Evolutionary conservation across 2,329 filamentous ascomycete genomes (phyloP).

Genomic region (Aspergillus terreus): DNA sequence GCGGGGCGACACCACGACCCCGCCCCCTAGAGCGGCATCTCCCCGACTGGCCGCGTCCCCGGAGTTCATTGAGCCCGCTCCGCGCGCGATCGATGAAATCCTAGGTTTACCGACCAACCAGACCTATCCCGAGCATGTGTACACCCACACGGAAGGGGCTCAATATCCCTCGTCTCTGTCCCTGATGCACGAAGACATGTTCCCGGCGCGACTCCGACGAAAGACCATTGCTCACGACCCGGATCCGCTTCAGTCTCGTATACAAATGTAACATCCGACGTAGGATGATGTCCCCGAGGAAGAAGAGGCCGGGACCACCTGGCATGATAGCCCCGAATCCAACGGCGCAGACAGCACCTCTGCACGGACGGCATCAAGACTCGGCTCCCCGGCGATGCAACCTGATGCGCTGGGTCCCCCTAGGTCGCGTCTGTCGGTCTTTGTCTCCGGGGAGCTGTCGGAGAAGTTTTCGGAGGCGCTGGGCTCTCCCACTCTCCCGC

Average conservation of each 20-base stretch:
- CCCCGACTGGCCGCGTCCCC: slow-evolving; percentile 29
- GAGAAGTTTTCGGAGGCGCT: slow-evolving; percentile 45
- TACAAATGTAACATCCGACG: slow-evolving; percentile 35
- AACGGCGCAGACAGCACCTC: slow-evolving; percentile 12
- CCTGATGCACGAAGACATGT: slow-evolving; percentile 27
- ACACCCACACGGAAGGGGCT: slow-evolving; percentile 18
- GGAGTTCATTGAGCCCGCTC: slow-evolving; percentile 32
- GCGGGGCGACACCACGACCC: slow-evolving; percentile 36
- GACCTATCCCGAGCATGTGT: slow-evolving; percentile 29
- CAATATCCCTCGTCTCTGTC: slow-evolving; percentile 11
- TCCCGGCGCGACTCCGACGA: slow-evolving; percentile 30
- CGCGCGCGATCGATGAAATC: slow-evolving; percentile 39
- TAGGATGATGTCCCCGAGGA: slow-evolving; percentile 47
- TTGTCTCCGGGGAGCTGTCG: slow-evolving; percentile 29
- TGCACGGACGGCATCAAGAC: slow-evolving; percentile 18
- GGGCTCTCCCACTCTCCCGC: slow-evolving; percentile 38
- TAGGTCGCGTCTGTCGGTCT: slow-evolving; percentile 29
- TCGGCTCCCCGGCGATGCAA: slow-evolving; percentile 10
- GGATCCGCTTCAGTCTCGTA: slow-evolving; percentile 42
- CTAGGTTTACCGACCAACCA: slow-evolving; percentile 30
- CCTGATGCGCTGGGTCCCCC: slow-evolving; percentile 12
- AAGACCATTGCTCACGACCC: slow-evolving; percentile 31
- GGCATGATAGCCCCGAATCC: slow-evolving; percentile 29
- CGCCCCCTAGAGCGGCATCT: slow-evolving; percentile 36
- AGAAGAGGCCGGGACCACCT: slow-evolving; percentile 32